Conservation (phyloP, 371 early-diverging fungal genomes). For the Mortierella sp. region DNA sequence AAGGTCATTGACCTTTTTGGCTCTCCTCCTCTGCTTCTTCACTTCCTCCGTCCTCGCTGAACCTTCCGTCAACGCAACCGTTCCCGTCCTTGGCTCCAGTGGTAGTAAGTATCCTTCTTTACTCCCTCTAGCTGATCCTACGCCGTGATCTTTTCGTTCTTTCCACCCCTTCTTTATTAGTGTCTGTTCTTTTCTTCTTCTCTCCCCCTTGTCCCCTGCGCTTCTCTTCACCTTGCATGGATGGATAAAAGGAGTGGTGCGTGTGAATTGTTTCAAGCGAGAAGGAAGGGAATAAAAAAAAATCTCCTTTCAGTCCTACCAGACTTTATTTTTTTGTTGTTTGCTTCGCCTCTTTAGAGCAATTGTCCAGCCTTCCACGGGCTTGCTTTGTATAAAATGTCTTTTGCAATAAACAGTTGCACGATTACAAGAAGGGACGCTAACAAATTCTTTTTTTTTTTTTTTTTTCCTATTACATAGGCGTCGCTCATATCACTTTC, state of each 20-base stretch:
- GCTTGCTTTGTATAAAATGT: too few relatives aligned
- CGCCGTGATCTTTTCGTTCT: neutral
- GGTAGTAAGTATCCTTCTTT: constrained; percentile 28
- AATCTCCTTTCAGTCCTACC: too few relatives aligned
- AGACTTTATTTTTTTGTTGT: too few relatives aligned
- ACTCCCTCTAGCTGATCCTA: neutral
- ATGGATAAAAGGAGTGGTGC: too few relatives aligned
- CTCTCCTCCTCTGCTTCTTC: constrained; percentile 45
- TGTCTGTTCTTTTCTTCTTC: neutral
- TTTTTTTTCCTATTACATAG: constrained; percentile 14
- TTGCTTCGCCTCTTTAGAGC: too few relatives aligned
- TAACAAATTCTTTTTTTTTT: neutral
- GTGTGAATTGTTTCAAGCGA: too few relatives aligned
- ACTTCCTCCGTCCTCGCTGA: constrained; percentile 25
- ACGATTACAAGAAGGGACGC: too few relatives aligned
- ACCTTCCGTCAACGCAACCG: neutral
- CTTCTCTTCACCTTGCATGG: neutral
- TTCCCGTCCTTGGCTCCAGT: neutral
- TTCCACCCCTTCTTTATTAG: neutral
- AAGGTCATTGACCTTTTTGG: constrained; percentile 42
- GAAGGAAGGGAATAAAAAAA: too few relatives aligned
- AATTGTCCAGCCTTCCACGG: too few relatives aligned
- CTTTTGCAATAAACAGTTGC: too few relatives aligned
- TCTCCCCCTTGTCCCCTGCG: neutral
- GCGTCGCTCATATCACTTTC: constrained; percentile 58